phyloP scores from a whole-genome alignment of 345 rosid genomes.

The Linum lewisii region DNA sequence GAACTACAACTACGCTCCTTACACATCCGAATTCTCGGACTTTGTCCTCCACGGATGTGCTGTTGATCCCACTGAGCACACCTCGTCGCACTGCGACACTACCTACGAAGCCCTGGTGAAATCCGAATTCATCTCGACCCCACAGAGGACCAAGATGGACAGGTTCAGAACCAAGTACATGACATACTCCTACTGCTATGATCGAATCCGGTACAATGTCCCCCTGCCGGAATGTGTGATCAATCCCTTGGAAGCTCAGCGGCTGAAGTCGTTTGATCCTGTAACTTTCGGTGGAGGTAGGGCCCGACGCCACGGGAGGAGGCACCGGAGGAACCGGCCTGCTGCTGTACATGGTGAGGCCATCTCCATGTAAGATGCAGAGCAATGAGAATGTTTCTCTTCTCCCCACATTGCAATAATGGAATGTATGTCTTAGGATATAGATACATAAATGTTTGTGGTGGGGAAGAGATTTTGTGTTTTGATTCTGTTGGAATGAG shows the following conservation, averaged over 20 bases:
- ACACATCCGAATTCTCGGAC: conserved; percentile 48
- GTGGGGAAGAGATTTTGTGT: neutral
- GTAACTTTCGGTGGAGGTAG: conserved; percentile 59
- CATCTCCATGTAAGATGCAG: neutral
- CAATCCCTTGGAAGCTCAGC: conserved; percentile 44
- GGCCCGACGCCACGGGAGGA: conserved; percentile 14
- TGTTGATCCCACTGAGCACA: conserved; percentile 64
- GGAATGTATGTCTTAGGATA: neutral
- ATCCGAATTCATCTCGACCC: conserved; percentile 29
- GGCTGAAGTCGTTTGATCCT: conserved; percentile 60
- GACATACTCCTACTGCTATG: conserved; percentile 95
- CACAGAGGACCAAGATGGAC: conserved; percentile 55
- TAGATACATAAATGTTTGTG: neutral
- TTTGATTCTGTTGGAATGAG: neutral
- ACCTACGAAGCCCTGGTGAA: conserved; percentile 19
- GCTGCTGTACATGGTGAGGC: neutral
- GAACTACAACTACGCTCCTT: conserved; percentile 93
- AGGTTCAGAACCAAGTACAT: conserved; percentile 56
- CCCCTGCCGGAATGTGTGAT: conserved; percentile 62
- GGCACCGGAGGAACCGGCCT: conserved; percentile 28
- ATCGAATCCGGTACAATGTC: conserved; percentile 54
- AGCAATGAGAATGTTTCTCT: neutral
- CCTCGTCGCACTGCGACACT: conserved; percentile 40
- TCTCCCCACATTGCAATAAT: neutral
- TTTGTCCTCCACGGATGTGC: conserved; percentile 79